A percentile compares a stretch with the other conserved stretches of the same genome.
phyloP scores from a whole-genome alignment of 73 alveolate species.

The Symbiodinium pilosum region DNA sequence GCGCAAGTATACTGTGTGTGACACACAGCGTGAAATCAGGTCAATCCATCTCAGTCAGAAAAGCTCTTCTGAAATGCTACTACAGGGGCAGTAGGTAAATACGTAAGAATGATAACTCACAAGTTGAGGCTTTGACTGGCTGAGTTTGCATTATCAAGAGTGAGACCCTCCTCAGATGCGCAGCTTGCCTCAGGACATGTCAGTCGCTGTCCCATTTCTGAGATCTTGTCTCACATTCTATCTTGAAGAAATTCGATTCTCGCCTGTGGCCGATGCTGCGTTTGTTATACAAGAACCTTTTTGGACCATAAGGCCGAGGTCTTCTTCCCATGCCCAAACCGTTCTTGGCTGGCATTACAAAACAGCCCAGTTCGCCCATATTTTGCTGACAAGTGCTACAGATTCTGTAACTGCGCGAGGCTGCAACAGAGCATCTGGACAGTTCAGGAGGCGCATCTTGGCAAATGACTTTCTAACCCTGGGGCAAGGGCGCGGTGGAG shows the following conservation, averaged over 20 bases:
- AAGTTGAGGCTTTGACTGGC: neutral
- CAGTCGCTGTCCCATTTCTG: too few relatives aligned
- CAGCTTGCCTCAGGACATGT: neutral
- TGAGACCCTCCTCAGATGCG: slow-evolving; percentile 4
- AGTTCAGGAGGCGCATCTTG: neutral
- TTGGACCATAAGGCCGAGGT: too few relatives aligned
- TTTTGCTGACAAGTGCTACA: neutral
- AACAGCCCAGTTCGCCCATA: too few relatives aligned
- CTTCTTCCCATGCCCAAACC: too few relatives aligned
- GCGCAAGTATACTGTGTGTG: neutral
- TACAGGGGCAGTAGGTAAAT: too few relatives aligned
- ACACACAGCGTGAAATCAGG: neutral
- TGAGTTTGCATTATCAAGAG: neutral
- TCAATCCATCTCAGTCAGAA: too few relatives aligned
- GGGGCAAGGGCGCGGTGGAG: slow-evolving; percentile 30
- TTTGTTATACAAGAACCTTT: neutral
- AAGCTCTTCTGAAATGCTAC: too few relatives aligned
- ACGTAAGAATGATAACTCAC: neutral
- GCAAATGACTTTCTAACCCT: neutral
- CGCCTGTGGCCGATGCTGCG: neutral
- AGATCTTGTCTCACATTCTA: neutral
- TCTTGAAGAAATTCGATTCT: neutral
- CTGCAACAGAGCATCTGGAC: neutral
- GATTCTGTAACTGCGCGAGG: neutral
- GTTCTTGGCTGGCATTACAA: too few relatives aligned